Percentiles rank a stretch among this genome's conserved stretches.
Evolutionary conservation across 495 filamentous ascomycete genomes (phyloP).

Genomic region (Penicillium odoratum): DNA sequence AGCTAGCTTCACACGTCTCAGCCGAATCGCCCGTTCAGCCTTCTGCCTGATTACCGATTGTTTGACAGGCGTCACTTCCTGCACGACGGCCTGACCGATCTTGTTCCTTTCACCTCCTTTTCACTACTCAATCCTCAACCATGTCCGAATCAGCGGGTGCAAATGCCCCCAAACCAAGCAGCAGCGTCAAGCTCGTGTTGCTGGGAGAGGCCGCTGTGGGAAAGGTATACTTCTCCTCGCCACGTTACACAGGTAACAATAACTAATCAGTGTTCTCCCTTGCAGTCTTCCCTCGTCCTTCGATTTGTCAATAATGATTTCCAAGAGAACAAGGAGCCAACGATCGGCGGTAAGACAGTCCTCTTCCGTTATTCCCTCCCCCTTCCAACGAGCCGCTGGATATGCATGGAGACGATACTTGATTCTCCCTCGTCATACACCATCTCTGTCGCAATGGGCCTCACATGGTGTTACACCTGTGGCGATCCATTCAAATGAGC

Average conservation of each 20-base stretch:
- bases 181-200: conserved; percentile 97
- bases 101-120: conserved; percentile 3
- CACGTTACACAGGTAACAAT: conserved; percentile 8
- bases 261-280: conserved; percentile 21
- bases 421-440: neutral
- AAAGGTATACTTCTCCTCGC: conserved; percentile 65
- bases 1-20: conserved; percentile 18
- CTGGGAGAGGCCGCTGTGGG: conserved; percentile 96
- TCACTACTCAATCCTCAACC: conserved; percentile 14
- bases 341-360: conserved; percentile 84
- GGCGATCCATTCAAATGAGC: conserved; percentile 4
- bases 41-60: conserved; percentile 29
- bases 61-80: conserved; percentile 26
- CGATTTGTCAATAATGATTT: conserved; percentile 99
- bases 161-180: conserved; percentile 87
- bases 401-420: neutral
- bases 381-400: neutral
- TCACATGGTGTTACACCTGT: conserved; percentile 1
- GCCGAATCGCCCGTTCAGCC: conserved; percentile 26
- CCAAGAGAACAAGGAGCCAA: conserved; percentile 99
- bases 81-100: conserved; percentile 38
- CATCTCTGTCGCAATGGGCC: neutral
- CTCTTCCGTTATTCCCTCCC: neutral
- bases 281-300: conserved; percentile 91
- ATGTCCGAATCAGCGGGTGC: conserved; percentile 49